Evolutionary conservation across 2,329 filamentous ascomycete species (phyloP).

Genomic region (Plectosphaerella sp.): DNA sequence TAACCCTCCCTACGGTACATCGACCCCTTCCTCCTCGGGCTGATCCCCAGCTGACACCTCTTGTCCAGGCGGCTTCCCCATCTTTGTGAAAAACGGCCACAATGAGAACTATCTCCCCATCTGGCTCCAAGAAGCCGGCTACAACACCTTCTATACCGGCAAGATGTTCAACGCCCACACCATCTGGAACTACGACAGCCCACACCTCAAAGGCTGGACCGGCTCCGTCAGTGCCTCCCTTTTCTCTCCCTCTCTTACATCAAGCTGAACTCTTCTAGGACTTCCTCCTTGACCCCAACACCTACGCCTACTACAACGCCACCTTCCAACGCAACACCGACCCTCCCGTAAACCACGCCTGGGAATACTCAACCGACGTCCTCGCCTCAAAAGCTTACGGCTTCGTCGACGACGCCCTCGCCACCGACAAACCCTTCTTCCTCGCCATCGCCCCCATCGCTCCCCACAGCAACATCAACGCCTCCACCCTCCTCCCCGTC

Average conservation of each 20-base stretch:
- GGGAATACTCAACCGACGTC: slow-evolving; percentile 46
- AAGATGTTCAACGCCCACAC: slow-evolving; percentile 51
- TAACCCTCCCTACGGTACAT: slow-evolving; percentile 47
- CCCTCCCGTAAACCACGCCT: slow-evolving; percentile 32
- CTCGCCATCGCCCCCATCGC: slow-evolving; percentile 46
- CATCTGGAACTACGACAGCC: slow-evolving; percentile 42
- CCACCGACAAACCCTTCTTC: slow-evolving; percentile 50
- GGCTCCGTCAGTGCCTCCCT: slow-evolving; percentile 28
- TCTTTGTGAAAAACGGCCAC: slow-evolving; percentile 44
- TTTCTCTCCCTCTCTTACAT: too few relatives aligned
- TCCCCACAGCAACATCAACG: slow-evolving; percentile 22
- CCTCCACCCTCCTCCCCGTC: slow-evolving; percentile 40
- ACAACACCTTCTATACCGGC: slow-evolving; percentile 50
- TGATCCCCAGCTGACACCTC: slow-evolving; percentile 10
- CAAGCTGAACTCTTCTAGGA: slow-evolving; percentile 13
- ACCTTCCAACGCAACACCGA: slow-evolving; percentile 58
- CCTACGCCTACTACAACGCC: slow-evolving; percentile 64
- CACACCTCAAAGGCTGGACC: slow-evolving; percentile 52
- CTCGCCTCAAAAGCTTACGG: slow-evolving; percentile 53
- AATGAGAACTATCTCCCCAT: slow-evolving; percentile 46
- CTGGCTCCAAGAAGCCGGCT: slow-evolving; percentile 46
- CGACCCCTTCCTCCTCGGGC: slow-evolving; percentile 9
- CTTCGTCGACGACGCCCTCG: slow-evolving; percentile 57
- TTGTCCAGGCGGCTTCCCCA: slow-evolving; percentile 34
- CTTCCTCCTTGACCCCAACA: slow-evolving; percentile 61